Evolutionary conservation across 345 rosid genomes (phyloP), one percentile per base, ranked within the genome.

Genomic region (Erodium maritimum): DNA sequence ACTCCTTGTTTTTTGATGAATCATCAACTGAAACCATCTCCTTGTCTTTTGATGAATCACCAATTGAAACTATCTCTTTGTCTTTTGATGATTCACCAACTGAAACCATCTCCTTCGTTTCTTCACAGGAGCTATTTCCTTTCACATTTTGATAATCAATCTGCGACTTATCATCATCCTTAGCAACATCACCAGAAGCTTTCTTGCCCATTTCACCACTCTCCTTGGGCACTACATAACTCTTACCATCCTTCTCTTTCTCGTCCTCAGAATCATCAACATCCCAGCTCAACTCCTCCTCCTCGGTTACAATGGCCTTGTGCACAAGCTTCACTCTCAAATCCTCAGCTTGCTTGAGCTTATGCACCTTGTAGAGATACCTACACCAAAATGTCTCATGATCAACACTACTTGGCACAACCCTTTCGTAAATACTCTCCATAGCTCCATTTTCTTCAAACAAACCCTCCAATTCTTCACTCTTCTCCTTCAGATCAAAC

Each of bases 241-340:
- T 17, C 18, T n/a, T 23, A 19, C 48, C 12, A 50, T 21, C 17
- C 21, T 51, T 7, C 17, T 4, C 54, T 59, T 10, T 22, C 46
- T 37, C 63, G 21, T 63, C 73, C 0, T 65, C 76, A 52, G 76
- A 84, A 51, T 83, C 88, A 55, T 82, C 90, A 17, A 83, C 52
- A 77, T 88, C 90, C 96, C 96, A 88, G 33, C 84, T 81, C 67
- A 88, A 79, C 58, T 85, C 88, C 67, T 85, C 95, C 5, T 81
- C 90, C 23, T 80, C 86, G 17, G 73, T 69, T 0, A 81, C 75
- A 18, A 83, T 70, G 7, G 81, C 94, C 54, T 82, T 64, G 48
- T 72, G 76, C 63, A 89, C 82, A 54, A 89, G 82, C 82, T 69
- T 76, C 23, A 78, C 81, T 34, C 94, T 80, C 0, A 84, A 81